phyloP scores from a whole-genome alignment of 495 filamentous ascomycete species.

The Neurospora sp. region DNA sequence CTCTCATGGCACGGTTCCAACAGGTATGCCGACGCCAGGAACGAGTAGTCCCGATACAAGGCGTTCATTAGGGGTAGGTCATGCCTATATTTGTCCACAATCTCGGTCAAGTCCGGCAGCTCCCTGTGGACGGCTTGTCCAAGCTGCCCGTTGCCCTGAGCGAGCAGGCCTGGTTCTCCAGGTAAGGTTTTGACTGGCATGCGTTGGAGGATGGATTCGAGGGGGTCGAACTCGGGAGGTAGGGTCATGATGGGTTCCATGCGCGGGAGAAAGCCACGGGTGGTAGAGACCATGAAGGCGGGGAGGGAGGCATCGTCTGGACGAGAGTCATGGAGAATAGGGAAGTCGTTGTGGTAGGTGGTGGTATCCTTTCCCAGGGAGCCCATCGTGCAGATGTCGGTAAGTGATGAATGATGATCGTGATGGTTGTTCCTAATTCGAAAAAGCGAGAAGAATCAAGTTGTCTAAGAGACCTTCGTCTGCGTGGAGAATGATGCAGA shows the following conservation, averaged over 20 bases:
- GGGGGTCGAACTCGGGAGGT: conserved; percentile 57
- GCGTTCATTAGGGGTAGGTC: conserved; percentile 72
- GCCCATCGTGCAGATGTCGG: conserved; percentile 25
- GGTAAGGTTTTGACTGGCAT: conserved; percentile 64
- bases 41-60: conserved; percentile 81
- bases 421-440: neutral
- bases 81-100: conserved; percentile 56
- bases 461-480: neutral
- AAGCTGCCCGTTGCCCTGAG: conserved; percentile 44
- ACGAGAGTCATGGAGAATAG: conserved; percentile 29
- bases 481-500: conserved; percentile 6
- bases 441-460: neutral
- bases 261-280: conserved; percentile 68
- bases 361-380: conserved; percentile 17
- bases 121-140: conserved; percentile 56
- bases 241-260: conserved; percentile 50
- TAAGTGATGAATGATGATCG: conserved; percentile 7
- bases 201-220: conserved; percentile 59
- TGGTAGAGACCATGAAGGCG: conserved; percentile 81
- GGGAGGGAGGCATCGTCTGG: conserved; percentile 45
- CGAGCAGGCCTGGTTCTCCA: conserved; percentile 68
- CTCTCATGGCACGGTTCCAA: conserved; percentile 89
- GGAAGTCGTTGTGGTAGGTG: conserved; percentile 15
- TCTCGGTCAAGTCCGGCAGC: conserved; percentile 63
- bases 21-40: conserved; percentile 77